Percentiles rank a stretch among this genome's conserved stretches.
These are phyloP conservation scores for Aureobasidium lini DNA, from an alignment of 2,329 filamentous ascomycete genomes.

Conservation along the genomic window DNA sequence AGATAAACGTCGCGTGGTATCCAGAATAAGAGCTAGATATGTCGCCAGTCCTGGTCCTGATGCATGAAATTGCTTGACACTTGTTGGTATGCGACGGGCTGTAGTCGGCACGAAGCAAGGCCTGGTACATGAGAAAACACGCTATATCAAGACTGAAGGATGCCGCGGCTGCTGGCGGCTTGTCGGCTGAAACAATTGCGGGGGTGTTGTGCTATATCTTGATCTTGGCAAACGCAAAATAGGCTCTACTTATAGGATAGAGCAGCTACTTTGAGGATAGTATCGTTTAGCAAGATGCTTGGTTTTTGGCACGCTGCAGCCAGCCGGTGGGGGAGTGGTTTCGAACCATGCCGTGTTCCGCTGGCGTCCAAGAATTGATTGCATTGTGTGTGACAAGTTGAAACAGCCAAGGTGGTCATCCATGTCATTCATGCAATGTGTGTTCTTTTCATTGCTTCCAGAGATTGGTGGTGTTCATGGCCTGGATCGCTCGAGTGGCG, in stretches of 20 bases:
- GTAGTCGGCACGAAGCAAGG: background rate
- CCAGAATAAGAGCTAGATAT: background rate
- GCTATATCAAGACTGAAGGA: background rate
- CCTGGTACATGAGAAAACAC: background rate
- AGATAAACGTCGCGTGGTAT: too few relatives aligned
- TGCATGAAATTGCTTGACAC: background rate
- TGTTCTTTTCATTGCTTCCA: background rate
- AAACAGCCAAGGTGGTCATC: background rate
- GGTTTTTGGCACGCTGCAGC: background rate
- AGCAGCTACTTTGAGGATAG: background rate
- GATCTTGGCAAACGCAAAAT: background rate
- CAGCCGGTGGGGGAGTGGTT: background rate
- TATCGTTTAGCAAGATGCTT: background rate
- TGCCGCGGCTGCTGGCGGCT: background rate
- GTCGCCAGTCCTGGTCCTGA: background rate
- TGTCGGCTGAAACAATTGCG: slow-evolving; percentile 3
- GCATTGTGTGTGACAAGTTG: background rate
- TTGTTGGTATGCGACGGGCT: background rate
- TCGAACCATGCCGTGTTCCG: background rate
- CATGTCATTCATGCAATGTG: background rate
- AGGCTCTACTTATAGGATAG: background rate
- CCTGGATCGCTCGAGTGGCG: background rate
- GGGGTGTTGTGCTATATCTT: background rate
- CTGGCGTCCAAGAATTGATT: background rate
- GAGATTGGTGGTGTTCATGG: background rate